Evolutionary conservation across 2,329 filamentous ascomycete genomes (phyloP), one percentile per base, ranked within the genome.

Genomic region (Neofusicoccum laricinum): DNA sequence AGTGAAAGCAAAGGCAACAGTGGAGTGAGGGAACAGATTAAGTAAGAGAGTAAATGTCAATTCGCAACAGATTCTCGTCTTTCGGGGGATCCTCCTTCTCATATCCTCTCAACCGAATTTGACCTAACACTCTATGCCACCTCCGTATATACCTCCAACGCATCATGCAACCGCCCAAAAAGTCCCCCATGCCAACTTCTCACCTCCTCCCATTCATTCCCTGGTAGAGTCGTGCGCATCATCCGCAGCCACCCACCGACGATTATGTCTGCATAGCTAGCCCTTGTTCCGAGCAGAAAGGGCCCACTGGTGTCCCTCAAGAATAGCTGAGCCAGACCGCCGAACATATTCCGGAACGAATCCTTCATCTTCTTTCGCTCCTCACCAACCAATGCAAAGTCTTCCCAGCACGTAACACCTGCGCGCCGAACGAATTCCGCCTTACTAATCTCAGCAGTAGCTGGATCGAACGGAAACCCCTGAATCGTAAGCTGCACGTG

Each of bases 211-310:
- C 83, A 86, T 64, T 86, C 84, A 2, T 68, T 66, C 62, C 68
- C 61, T 0, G 79, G 79, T 62, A 86, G 69, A 30, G 75, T 77
- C 14, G 45, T 70, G 3, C 68, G 66, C 61, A 80, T 68, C 80
- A 85, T 83, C 5, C 77, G 75, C 70, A 87, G 63, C 85, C 85
- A 88, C 0, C 75, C 83, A 1, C 84, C 85, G 0, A 88, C 79
- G 38, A 87, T 84, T 0, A 86, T 69, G 68, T 88, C 86, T 1
- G 83, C 84, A 75, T 87, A 86, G 49, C 69, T 81, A 0, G 78
- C 76, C 69, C 67, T 69, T 1, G 66, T 53, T 0, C 84, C 84
- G 1, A 84, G 73, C 1, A 87, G 25, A 55, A 83, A 87, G 0
- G 83, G 81, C 6, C 84, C 84, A 12, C 66, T 72, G 0, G 67